Base-by-base conservation (phyloP, 345 rosid species). In the Brassica carinata region DNA sequence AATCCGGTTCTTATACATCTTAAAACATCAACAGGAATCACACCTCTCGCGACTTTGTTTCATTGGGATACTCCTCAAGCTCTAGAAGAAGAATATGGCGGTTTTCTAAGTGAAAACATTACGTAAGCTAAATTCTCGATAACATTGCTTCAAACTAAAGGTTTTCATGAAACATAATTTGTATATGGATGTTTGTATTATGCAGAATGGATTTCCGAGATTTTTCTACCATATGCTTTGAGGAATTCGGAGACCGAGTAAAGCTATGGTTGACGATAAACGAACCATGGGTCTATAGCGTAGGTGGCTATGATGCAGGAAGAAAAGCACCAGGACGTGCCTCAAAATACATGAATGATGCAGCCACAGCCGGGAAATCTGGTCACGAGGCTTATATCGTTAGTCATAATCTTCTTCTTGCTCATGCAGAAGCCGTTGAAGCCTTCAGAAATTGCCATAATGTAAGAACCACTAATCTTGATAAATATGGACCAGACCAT, bases 191-290 rank as follows among this genome's bases (percentile, higher is more conserved):
- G 14, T 11, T 26, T 45, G 2, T 45, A n/a, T 55, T 8, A 10
- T 51, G 72, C n/a, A 76, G 79, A 67, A 10, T 2, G 48, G 79
- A 75, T 84, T 86, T 81, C 40, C 40, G 66, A 11, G 87, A 83
- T 48, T 87, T 73, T 36, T 80, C 82, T 9, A 74, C 9, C n/a
- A 26, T 79, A 27, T 87, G 89, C 8, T 87, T 87, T 36, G 43
- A 79, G 5, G 77, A 76, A 59, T 86, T 84, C 5, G 90, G 90
- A 7, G 89, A 87, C 10, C 68, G 85, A 64, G 89, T 87, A 13
- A 86, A 87, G 48, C 78, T 82, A 51, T 87, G 88, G 90, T 69
- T 78, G 27, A 86, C 89, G 14, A 57, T 87, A 36, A 87, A 87
- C 13, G 88, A 87, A 30, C 90, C 90, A 76, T 75, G 48, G 80